Conservation (phyloP, 2,329 filamentous ascomycete species). For the Fusarium armeniacum region DNA sequence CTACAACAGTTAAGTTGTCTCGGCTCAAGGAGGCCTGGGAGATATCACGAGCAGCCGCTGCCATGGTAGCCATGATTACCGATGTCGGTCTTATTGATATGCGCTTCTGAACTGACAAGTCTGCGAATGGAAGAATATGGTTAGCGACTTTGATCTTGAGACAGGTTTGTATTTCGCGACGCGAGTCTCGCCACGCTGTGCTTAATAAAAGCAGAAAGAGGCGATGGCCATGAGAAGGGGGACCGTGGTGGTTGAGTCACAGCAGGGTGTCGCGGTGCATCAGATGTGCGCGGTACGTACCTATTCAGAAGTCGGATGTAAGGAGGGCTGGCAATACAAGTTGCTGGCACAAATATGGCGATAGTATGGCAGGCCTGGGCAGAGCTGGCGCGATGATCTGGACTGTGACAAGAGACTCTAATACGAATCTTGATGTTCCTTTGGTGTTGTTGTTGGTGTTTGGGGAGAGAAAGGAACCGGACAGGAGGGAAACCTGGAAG, state of each 20-base stretch:
- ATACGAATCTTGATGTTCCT: constrained; percentile 65
- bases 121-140: constrained; percentile 48
- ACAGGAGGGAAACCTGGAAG: constrained; percentile 54
- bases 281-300: constrained; percentile 50
- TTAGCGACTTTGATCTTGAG: constrained; percentile 35
- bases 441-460: constrained; percentile 66
- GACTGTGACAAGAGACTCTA: constrained; percentile 73
- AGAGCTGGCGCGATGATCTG: constrained; percentile 69
- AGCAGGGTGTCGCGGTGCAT: constrained; percentile 22
- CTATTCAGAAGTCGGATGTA: constrained; percentile 51
- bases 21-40: constrained; percentile 70
- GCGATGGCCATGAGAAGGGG: constrained; percentile 29
- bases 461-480: constrained; percentile 54
- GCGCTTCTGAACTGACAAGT: constrained; percentile 64
- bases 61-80: constrained; percentile 74
- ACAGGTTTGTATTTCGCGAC: constrained; percentile 22
- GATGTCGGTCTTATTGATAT: constrained; percentile 51
- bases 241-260: constrained; percentile 46
- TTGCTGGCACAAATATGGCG: constrained; percentile 48
- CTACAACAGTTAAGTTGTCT: constrained; percentile 82
- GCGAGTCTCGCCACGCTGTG: constrained; percentile 17
- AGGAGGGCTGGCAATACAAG: constrained; percentile 47
- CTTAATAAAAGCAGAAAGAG: constrained; percentile 13
- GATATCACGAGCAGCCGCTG: constrained; percentile 77
- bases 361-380: constrained; percentile 51